A percentile compares a stretch with the other conserved stretches of the same genome.
These are phyloP conservation scores for Apiotrichum laibachii DNA, from an alignment of 1,284 basidiomycete genomes.

Conservation along the genomic window DNA sequence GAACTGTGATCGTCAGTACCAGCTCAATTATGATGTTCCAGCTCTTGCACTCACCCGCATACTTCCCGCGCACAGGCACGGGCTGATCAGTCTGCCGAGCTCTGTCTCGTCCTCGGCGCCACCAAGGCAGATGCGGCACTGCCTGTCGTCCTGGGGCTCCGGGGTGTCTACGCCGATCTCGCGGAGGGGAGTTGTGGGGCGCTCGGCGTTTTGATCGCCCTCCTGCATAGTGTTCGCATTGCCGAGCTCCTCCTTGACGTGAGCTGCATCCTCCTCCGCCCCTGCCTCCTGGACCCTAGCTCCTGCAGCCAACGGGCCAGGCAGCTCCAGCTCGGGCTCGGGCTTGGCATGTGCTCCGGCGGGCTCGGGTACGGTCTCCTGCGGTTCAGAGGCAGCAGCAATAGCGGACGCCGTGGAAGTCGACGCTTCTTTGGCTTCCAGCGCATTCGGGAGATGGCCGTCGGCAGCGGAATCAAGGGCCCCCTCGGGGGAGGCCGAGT, in stretches of 20 bases:
- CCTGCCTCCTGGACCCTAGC: too few species aligned
- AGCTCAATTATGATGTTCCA: neutral
- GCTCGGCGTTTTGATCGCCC: neutral
- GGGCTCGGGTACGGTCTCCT: too few species aligned
- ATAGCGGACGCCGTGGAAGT: too few species aligned
- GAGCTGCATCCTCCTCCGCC: neutral
- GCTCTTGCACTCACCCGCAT: constrained; percentile 41
- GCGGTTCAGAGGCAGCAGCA: too few species aligned
- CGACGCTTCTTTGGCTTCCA: too few species aligned
- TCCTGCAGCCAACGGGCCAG: too few species aligned
- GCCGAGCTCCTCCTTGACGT: neutral
- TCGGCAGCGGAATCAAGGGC: neutral
- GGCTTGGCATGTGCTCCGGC: neutral
- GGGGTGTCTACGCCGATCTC: constrained; percentile 1
- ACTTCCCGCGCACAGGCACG: constrained; percentile 49
- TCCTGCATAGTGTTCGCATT: neutral
- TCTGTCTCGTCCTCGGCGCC: constrained; percentile 42
- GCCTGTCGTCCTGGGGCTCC: constrained; percentile 28
- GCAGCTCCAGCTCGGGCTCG: constrained; percentile 2
- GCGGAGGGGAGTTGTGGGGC: neutral
- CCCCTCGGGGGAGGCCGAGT: neutral
- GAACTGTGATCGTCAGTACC: constrained; percentile 25
- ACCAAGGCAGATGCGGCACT: constrained; percentile 49
- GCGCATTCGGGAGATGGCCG: too few species aligned
- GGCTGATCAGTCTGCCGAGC: constrained; percentile 46